Base-by-base conservation (phyloP, 1,284 basidiomycete species). In the Erythrobasidium hasegawianum region DNA sequence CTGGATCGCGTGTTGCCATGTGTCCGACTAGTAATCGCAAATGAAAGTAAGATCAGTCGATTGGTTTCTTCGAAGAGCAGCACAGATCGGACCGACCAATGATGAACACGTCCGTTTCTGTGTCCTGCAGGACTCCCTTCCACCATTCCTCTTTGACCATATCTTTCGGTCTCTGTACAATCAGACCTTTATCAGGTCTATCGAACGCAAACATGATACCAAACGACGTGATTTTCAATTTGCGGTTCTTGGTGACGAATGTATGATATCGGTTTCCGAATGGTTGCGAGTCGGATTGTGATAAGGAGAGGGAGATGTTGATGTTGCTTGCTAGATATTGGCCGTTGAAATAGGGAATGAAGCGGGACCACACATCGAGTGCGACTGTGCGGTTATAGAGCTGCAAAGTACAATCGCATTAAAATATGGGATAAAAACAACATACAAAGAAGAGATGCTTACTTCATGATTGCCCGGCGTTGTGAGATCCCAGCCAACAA, bases 391-490 rank as follows among this genome's bases (percentile, higher is more conserved):
- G 70, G 27, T 71, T 68, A 43, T 67, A 67, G 41, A 65, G 62
- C 62, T n/a, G n/a, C n/a, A n/a, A n/a, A n/a, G n/a, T n/a, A n/a
- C n/a, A n/a, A n/a, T n/a, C n/a, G n/a, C n/a, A n/a, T n/a, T n/a
- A n/a, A n/a, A n/a, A n/a, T n/a, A n/a, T n/a, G n/a, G n/a, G n/a
- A n/a, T n/a, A n/a, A n/a, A n/a, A n/a, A n/a, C n/a, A n/a, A n/a
- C n/a, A n/a, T n/a, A n/a, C n/a, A n/a, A n/a, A n/a, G n/a, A n/a
- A n/a, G n/a, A n/a, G n/a, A n/a, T n/a, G n/a, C n/a, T n/a, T n/a
- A n/a, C n/a, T n/a, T 75, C 74, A 66, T 75, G 74, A 56, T 75
- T 75, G n/a, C 74, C 74, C 8, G 71, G 68, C 11, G 72, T 73
- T 14, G 69, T 64, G 24, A 75, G 33, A 59, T 75, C 73, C 70